Base-by-base conservation (phyloP, 2,329 filamentous ascomycete species). In the Fusarium chuoi region DNA sequence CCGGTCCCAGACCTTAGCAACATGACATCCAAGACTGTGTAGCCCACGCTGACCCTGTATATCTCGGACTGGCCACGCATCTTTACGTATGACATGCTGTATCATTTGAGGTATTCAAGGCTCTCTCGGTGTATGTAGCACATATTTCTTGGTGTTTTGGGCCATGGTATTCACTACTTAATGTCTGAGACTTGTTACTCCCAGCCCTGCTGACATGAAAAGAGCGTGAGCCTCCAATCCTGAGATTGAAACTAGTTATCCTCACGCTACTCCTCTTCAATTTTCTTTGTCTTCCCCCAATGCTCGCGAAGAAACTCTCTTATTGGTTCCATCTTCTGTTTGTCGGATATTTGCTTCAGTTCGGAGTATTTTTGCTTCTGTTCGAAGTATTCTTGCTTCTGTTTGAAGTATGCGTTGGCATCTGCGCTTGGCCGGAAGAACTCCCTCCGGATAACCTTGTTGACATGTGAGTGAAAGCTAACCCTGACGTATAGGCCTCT, bases 391-490 rank as follows among this genome's bases (percentile, higher is more conserved):
- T n/a, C n/a, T n/a, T 0, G 14, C 17, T 57, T 9, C 4, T 58
- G 33, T 26, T 57, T 14, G 10, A 58, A 62, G 13, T 57, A 62
- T 33, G 33, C 24, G 3, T 46, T 5, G 5, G 41, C 39, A 17
- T 62, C 28, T 11, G 4, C 10, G n/a, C 59, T 58, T 39, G 51
- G 33, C 14, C 45, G 39, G 11, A 46, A 46, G 4, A 22, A 4
- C 1, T 14, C 26, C 2, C 33, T 46, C 2, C 15, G 18, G 12
- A 45, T 9, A 28, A 13, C 18, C 20, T 24, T 17, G 3, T 39
- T 45, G 0, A 11, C 9, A 7, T 20, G 0, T 52, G 12, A 36
- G 17, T 26, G 1, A 11, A 20, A 6, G 1, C 20, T 3, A 12
- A 0, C 3, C 17, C 7, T 2, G 6, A 3, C 9, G 11, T 4